Conservation (phyloP, 2,329 filamentous ascomycete genomes). For the Aspergillus pseudotamarii region DNA sequence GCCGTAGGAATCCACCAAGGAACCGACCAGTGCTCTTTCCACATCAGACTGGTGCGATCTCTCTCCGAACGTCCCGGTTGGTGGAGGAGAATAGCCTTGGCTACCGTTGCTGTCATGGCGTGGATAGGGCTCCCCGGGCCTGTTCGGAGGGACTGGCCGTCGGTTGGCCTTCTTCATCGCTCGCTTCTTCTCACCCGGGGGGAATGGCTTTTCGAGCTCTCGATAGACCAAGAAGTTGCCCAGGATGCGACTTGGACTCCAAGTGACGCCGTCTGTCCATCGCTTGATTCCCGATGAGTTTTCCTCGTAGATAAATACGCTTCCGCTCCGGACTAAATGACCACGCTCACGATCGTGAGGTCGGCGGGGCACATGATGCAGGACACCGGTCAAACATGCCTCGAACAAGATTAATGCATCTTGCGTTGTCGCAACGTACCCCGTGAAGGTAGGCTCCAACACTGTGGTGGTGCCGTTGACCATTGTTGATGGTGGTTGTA, state of each 20-base stretch:
- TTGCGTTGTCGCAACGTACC: slow-evolving; percentile 67
- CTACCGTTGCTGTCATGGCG: slow-evolving; percentile 43
- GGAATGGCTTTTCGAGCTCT: slow-evolving; percentile 76
- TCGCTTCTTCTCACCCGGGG: slow-evolving; percentile 81
- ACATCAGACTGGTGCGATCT: slow-evolving; percentile 48
- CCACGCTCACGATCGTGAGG: slow-evolving; percentile 83
- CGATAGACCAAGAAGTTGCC: slow-evolving; percentile 86
- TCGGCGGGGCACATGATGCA: slow-evolving; percentile 77
- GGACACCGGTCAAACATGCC: slow-evolving; percentile 69
- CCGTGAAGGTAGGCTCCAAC: slow-evolving; percentile 67
- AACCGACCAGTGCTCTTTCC: slow-evolving; percentile 71
- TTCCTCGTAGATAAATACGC: slow-evolving; percentile 90
- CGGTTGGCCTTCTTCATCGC: slow-evolving; percentile 70
- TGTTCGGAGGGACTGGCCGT: slow-evolving; percentile 45
- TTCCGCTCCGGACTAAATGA: slow-evolving; percentile 78
- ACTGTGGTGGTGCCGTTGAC: slow-evolving; percentile 49
- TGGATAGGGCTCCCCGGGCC: slow-evolving; percentile 58
- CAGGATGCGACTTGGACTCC: slow-evolving; percentile 85
- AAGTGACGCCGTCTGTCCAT: slow-evolving; percentile 89
- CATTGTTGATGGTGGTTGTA: slow-evolving; percentile 32
- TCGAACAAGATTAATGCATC: slow-evolving; percentile 83
- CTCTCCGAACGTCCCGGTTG: slow-evolving; percentile 38
- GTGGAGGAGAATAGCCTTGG: slow-evolving; percentile 39
- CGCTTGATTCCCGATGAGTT: slow-evolving; percentile 88
- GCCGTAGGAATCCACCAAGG: slow-evolving; percentile 83